Conservation (phyloP, 148 eudicot genomes). For the Polygonum maritimum region DNA sequence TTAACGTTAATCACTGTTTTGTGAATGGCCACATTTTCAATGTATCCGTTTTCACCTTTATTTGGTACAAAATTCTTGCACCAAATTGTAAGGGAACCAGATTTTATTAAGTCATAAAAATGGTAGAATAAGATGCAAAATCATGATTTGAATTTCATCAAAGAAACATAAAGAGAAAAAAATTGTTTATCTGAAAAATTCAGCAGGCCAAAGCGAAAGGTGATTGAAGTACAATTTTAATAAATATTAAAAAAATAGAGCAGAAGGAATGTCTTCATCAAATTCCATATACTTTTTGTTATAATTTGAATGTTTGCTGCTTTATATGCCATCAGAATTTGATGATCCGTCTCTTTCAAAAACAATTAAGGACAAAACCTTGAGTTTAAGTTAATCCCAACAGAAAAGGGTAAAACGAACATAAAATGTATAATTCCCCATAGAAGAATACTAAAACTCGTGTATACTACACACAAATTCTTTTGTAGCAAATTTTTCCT, state of each 20-base stretch:
- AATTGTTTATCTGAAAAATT: neutral
- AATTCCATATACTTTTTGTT: neutral
- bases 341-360: conserved; percentile 4
- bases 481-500: too few relatives aligned
- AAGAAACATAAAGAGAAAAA: neutral
- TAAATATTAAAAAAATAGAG: neutral
- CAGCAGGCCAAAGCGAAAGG: neutral
- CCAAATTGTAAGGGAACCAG: neutral
- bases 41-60: neutral
- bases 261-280: conserved; percentile 8
- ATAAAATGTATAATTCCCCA: neutral
- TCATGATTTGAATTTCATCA: neutral
- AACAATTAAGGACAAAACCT: neutral
- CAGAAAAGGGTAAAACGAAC: neutral
- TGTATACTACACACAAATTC: too few relatives aligned
- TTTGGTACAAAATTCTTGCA: neutral
- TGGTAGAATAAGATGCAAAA: too few relatives aligned
- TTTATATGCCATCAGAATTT: neutral
- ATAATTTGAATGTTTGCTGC: conserved; percentile 5
- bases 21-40: neutral
- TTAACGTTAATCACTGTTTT: neutral
- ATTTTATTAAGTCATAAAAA: neutral
- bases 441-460: too few relatives aligned
- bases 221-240: neutral
- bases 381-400: neutral